These are phyloP conservation scores for Pisolithus albus DNA, from an alignment of 768 basidiomycete species.

Conservation along the genomic window DNA sequence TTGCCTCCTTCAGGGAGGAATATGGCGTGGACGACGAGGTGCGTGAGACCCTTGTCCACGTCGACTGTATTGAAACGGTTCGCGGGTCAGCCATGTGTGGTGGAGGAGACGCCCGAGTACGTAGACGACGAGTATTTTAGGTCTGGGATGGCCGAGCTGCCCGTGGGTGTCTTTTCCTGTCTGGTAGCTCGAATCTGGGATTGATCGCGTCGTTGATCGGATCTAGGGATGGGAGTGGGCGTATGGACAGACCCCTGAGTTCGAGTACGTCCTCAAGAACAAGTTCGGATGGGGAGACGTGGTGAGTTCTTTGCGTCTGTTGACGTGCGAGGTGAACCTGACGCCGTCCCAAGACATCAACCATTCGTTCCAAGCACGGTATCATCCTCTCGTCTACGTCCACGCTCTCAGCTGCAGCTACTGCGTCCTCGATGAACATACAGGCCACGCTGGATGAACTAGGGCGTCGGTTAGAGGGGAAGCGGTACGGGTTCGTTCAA, in stretches of 20 bases:
- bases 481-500: conserved; percentile 35
- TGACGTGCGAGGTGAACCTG: not conserved
- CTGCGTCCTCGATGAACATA: conserved; percentile 1
- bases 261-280: conserved; percentile 51
- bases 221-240: conserved; percentile 86
- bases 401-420: not conserved
- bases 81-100: conserved; percentile 30
- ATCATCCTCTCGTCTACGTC: conserved; percentile 1
- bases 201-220: not conserved
- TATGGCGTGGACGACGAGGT: conserved; percentile 40
- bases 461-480: conserved; percentile 24
- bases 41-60: not conserved
- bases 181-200: not conserved
- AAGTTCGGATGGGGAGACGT: conserved; percentile 48
- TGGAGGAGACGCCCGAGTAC: conserved; percentile 42
- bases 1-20: conserved; percentile 56
- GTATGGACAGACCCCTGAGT: conserved; percentile 92
- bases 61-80: not conserved
- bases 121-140: conserved; percentile 52
- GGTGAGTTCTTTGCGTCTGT: conserved; percentile 26
- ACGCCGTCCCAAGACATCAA: not conserved
- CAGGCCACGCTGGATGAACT: conserved; percentile 17
- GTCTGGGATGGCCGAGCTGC: conserved; percentile 66
- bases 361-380: not conserved
- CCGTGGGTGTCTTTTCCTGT: conserved; percentile 35